Percentiles rank a stretch among this genome's conserved stretches.
phyloP scores from a whole-genome alignment of 1,139 yeast species.

The Debaryomyces psychrophilus region DNA sequence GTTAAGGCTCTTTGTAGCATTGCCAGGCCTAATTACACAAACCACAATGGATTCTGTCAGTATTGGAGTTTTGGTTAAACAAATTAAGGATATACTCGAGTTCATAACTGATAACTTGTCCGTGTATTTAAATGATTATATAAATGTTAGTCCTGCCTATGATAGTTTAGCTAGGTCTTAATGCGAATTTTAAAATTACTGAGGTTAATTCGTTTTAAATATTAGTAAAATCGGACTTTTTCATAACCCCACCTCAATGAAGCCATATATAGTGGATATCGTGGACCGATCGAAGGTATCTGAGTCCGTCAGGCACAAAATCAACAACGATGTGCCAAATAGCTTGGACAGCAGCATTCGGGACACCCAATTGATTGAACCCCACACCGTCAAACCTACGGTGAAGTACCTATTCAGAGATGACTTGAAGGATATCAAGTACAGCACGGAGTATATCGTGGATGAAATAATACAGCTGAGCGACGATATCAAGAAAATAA shows the following conservation, averaged over 20 bases:
- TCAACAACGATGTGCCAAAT: constrained; percentile 4
- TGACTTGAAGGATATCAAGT: constrained; percentile 5
- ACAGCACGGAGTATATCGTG: constrained; percentile 5
- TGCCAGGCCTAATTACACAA: constrained; percentile 80
- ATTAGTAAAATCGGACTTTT: background rate
- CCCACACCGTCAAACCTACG: constrained; percentile 3
- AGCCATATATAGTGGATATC: constrained; percentile 11
- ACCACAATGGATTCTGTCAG: constrained; percentile 83
- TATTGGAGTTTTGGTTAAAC: constrained; percentile 48
- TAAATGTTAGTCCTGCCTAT: constrained; percentile 65
- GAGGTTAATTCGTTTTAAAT: background rate
- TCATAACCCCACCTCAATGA: background rate
- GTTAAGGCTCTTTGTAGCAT: constrained; percentile 67
- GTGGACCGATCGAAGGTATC: constrained; percentile 5
- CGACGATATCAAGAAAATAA: constrained; percentile 7
- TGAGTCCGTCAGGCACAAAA: constrained; percentile 1
- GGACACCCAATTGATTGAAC: constrained; percentile 6
- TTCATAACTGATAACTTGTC: constrained; percentile 53
- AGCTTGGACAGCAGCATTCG: constrained; percentile 8
- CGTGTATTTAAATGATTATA: constrained; percentile 49
- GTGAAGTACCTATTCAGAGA: constrained; percentile 10
- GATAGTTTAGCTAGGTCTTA: constrained; percentile 45
- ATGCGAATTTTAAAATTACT: constrained; percentile 6
- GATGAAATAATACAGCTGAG: constrained; percentile 5
- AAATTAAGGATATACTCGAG: constrained; percentile 55